Conservation (phyloP, 371 early-diverging fungal species). For the Mortierella sp. region DNA sequence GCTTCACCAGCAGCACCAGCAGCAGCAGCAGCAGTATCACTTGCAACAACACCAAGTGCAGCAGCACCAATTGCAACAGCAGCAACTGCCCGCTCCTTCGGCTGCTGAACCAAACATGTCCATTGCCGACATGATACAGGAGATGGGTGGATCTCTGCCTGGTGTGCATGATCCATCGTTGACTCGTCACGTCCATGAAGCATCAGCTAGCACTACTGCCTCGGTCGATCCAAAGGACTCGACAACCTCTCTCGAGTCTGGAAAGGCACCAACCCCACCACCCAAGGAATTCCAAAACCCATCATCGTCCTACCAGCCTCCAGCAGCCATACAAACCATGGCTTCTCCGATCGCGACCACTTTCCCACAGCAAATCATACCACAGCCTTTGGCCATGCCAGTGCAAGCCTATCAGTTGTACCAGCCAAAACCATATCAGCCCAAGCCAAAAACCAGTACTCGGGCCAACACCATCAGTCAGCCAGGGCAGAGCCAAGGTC, state of each 20-base stretch:
- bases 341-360: conserved; percentile 1
- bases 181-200: conserved; percentile 30
- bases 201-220: conserved; percentile 19
- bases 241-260: conserved; percentile 29
- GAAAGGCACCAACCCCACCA: conserved; percentile 36
- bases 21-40: not conserved
- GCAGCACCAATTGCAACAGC: conserved; percentile 8
- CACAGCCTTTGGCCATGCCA: conserved; percentile 32
- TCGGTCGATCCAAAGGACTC: conserved; percentile 29
- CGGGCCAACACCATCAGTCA: conserved; percentile 10
- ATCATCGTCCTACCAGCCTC: conserved; percentile 24
- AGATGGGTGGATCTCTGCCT: conserved; percentile 9
- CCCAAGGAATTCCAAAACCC: conserved; percentile 25
- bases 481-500: not conserved
- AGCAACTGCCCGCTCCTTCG: not conserved
- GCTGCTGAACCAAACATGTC: conserved; percentile 12
- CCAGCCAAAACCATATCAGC: conserved; percentile 50
- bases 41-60: conserved; percentile 1
- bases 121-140: conserved; percentile 24
- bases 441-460: conserved; percentile 38
- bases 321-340: not conserved
- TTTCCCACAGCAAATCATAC: conserved; percentile 29
- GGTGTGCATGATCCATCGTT: not conserved
- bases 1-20: conserved; percentile 10
- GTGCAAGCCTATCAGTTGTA: conserved; percentile 46